These are phyloP conservation scores for Sphagnum fallax DNA, from an alignment of 228 moss, liverwort and hornwort genomes.

Conservation along the genomic window DNA sequence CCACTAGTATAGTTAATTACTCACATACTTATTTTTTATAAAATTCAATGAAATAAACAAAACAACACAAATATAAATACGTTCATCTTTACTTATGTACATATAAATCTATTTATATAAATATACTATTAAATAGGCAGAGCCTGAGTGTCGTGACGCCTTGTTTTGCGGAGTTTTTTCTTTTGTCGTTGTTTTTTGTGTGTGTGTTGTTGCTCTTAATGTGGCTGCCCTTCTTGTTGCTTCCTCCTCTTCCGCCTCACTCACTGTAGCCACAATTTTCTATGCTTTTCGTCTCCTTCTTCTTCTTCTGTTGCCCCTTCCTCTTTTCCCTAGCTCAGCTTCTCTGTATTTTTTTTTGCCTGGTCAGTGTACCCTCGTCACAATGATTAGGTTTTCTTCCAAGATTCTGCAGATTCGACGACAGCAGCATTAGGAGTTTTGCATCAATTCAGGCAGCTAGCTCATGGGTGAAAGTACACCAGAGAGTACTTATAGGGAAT, in stretches of 20 bases:
- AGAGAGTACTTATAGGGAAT: conserved; percentile 8
- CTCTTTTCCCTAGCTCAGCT: conserved; percentile 57
- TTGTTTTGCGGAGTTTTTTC: no score
- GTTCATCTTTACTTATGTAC: no score
- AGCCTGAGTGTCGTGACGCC: no score
- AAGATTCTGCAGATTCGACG: conserved; percentile 52
- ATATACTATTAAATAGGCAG: no score
- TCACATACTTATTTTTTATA: no score
- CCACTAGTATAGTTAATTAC: no score
- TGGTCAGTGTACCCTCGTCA: conserved; percentile 92
- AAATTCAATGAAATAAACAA: no score
- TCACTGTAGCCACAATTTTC: conserved; percentile 17
- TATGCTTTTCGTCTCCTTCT: conserved; percentile 7
- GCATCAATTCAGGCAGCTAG: conserved; percentile 13
- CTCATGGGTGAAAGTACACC: conserved; percentile 27
- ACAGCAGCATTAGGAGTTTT: conserved; percentile 6
- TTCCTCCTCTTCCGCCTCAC: not conserved
- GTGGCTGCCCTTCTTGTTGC: no score
- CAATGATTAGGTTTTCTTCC: conserved; percentile 76
- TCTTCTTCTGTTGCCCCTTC: conserved; percentile 19
- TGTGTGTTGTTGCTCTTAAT: no score
- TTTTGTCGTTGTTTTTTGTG: no score
- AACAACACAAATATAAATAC: no score
- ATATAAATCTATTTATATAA: no score
- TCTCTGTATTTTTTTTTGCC: conserved; percentile 63